A percentile compares a stretch with the other conserved stretches of the same genome.
phyloP scores from a whole-genome alignment of 495 filamentous ascomycete species.

The Tuber melanosporum region DNA sequence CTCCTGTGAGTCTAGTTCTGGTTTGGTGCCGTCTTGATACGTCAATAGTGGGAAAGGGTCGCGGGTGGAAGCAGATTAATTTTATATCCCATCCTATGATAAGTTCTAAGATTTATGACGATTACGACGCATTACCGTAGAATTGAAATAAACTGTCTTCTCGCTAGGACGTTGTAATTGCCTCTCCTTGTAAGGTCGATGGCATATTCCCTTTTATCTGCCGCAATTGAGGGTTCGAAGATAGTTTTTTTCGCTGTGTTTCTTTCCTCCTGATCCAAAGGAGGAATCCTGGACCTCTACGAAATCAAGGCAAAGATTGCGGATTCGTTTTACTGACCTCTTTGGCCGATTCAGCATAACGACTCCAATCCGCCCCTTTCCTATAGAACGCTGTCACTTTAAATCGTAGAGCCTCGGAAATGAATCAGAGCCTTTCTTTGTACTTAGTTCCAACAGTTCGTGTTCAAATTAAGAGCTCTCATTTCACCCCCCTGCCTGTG shows the following conservation, averaged over 20 bases:
- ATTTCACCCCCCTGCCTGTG: neutral
- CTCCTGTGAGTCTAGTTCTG: neutral
- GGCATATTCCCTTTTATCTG: too few relatives aligned
- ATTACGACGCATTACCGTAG: neutral
- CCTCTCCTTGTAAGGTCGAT: too few relatives aligned
- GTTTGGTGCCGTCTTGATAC: neutral
- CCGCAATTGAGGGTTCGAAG: too few relatives aligned
- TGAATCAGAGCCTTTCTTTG: neutral
- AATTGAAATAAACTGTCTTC: too few relatives aligned
- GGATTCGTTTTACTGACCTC: neutral
- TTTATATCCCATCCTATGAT: neutral
- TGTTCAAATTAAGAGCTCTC: neutral
- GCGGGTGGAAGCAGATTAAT: neutral
- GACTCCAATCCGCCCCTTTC: neutral
- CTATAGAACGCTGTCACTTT: neutral
- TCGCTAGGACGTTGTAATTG: too few relatives aligned
- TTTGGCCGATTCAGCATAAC: neutral
- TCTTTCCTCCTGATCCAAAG: too few relatives aligned
- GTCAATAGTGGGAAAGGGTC: neutral
- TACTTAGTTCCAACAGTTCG: neutral
- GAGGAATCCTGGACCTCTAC: too few relatives aligned
- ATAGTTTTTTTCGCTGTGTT: too few relatives aligned
- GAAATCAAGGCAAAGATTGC: neutral
- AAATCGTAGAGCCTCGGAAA: neutral
- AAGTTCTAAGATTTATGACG: neutral